A percentile compares a stretch with the other conserved stretches of the same genome.
These are phyloP conservation scores for Coemansia brasiliensis DNA, from an alignment of 192 early-diverging fungal species.

Conservation along the genomic window DNA sequence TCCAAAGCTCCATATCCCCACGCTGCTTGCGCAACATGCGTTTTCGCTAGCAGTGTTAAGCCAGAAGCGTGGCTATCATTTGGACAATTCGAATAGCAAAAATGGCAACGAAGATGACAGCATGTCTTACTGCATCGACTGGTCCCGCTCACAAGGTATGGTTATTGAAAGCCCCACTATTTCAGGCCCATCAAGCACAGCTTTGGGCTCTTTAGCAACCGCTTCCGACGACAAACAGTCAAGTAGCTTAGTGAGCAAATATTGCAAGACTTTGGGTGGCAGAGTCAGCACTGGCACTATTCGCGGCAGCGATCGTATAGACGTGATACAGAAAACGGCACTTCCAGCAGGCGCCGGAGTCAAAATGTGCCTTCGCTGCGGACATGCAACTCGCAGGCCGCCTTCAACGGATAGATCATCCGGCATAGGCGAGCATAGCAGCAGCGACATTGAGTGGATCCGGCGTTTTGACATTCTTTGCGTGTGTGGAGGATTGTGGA, in stretches of 20 bases:
- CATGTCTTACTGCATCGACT: conserved; percentile 55
- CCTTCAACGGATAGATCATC: not conserved
- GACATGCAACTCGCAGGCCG: conserved; percentile 32
- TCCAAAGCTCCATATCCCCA: conserved; percentile 45
- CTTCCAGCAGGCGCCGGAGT: conserved; percentile 24
- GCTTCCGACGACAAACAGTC: not conserved
- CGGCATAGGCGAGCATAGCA: not conserved
- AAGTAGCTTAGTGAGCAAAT: not conserved
- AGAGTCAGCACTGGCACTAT: not conserved
- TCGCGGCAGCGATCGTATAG: conserved; percentile 23
- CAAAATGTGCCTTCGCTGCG: conserved; percentile 43
- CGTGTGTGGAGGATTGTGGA: conserved; percentile 49
- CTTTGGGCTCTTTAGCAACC: not conserved
- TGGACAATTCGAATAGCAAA: not conserved
- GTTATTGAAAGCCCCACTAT: conserved; percentile 25
- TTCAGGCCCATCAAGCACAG: conserved; percentile 13
- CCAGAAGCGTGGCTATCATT: conserved; percentile 1
- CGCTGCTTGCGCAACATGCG: conserved; percentile 47
- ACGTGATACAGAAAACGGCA: conserved; percentile 48
- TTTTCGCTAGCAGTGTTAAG: conserved; percentile 38
- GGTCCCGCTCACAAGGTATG: conserved; percentile 49
- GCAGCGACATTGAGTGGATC: conserved; percentile 26
- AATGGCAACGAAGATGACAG: not conserved
- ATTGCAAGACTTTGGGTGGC: not conserved
- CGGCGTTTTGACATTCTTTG: conserved; percentile 39